These are phyloP conservation scores for Xylaria telfairii DNA, from an alignment of 495 filamentous ascomycete genomes.

Conservation along the genomic window DNA sequence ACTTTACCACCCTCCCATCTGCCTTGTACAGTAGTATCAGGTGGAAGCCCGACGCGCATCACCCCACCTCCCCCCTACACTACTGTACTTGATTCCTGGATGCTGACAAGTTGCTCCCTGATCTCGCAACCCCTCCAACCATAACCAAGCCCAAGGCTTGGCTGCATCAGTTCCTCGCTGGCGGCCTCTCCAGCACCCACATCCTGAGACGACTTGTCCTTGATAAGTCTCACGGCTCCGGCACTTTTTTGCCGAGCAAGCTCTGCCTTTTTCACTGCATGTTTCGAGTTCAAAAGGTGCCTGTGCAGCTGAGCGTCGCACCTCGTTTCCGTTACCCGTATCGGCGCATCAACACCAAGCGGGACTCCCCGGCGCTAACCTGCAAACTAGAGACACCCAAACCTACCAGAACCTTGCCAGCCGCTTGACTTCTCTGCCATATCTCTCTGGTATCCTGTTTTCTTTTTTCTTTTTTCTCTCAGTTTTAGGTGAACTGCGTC, in stretches of 20 bases:
- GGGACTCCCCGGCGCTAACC: conserved; percentile 1
- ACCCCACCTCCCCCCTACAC: neutral
- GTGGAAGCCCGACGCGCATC: neutral
- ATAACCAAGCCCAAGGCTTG: conserved; percentile 18
- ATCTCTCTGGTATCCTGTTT: neutral
- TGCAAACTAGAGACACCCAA: neutral
- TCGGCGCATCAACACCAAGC: neutral
- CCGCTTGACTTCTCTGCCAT: neutral
- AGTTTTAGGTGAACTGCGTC: neutral
- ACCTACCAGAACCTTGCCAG: neutral
- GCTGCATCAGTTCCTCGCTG: conserved; percentile 20
- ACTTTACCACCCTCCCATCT: neutral
- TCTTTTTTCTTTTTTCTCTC: neutral
- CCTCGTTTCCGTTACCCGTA: neutral
- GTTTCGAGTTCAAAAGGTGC: neutral
- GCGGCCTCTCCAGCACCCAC: conserved; percentile 14
- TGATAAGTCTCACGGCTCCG: neutral
- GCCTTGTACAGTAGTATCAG: neutral
- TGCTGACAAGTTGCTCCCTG: conserved; percentile 13
- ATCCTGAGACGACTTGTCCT: neutral
- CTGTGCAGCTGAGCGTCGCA: neutral
- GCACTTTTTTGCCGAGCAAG: conserved; percentile 14
- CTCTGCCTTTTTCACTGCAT: neutral
- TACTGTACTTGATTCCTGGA: too few relatives aligned
- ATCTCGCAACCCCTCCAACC: conserved; percentile 11